These are phyloP conservation scores for Exophiala spinifera DNA, from an alignment of 2,329 filamentous ascomycete genomes.

Conservation along the genomic window DNA sequence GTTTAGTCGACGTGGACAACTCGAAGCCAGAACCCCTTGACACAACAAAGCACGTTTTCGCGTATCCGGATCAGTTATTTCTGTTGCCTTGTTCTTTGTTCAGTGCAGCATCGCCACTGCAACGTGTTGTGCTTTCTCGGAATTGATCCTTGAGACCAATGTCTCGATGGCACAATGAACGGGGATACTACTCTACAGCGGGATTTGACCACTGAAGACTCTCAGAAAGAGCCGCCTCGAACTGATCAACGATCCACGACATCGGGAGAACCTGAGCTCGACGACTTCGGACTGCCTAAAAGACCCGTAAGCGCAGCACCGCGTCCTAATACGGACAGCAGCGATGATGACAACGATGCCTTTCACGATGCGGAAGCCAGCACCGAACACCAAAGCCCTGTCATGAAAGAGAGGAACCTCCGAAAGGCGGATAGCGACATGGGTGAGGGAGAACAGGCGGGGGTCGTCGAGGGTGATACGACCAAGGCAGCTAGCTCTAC, in stretches of 20 bases:
- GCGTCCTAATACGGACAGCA: slow-evolving; percentile 30
- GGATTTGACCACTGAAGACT: slow-evolving; percentile 3
- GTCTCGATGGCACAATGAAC: slow-evolving; percentile 25
- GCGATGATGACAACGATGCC: slow-evolving; percentile 39
- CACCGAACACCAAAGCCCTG: not conserved
- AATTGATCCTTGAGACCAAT: slow-evolving; percentile 16
- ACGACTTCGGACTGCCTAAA: slow-evolving; percentile 70
- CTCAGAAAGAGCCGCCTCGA: not conserved
- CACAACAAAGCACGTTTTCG: not conserved
- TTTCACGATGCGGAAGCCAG: slow-evolving; percentile 38
- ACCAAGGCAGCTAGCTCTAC: not conserved
- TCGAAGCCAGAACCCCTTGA: not conserved
- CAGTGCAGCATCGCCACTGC: not conserved
- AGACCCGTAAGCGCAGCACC: slow-evolving; percentile 31
- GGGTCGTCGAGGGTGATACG: too few species aligned
- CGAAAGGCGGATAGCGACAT: slow-evolving; percentile 8
- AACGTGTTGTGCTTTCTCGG: not conserved
- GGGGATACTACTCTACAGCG: slow-evolving; percentile 11
- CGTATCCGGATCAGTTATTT: not conserved
- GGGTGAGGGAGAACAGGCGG: too few species aligned
- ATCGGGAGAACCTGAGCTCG: slow-evolving; percentile 48
- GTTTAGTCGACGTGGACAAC: not conserved
- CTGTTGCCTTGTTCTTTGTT: slow-evolving; percentile 3
- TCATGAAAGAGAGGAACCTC: not conserved
- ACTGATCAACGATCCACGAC: not conserved